Evolutionary conservation across 2,329 filamentous ascomycete genomes (phyloP).

Genomic region (Leptographium galeiforme): DNA sequence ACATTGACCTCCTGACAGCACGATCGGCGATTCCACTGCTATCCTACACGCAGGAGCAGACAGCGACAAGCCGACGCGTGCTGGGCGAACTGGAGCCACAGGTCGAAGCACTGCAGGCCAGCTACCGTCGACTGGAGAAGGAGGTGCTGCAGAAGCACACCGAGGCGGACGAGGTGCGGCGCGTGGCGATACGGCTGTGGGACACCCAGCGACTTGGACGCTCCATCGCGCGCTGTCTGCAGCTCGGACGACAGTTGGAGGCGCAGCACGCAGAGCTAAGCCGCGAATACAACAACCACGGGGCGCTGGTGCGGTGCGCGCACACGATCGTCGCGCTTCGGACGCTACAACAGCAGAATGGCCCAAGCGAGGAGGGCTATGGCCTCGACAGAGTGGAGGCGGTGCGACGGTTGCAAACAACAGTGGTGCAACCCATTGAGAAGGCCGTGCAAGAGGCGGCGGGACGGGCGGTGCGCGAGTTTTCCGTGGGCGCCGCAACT

Average conservation of each 20-base stretch:
- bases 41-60: slow-evolving; percentile 61
- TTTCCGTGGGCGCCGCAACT: slow-evolving; percentile 49
- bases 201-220: slow-evolving; percentile 66
- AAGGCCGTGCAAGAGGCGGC: slow-evolving; percentile 57
- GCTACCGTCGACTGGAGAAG: slow-evolving; percentile 72
- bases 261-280: slow-evolving; percentile 60
- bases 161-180: slow-evolving; percentile 67
- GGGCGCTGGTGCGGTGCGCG: slow-evolving; percentile 68
- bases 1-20: slow-evolving; percentile 82
- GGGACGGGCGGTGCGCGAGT: slow-evolving; percentile 71
- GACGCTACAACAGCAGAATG: slow-evolving; percentile 56
- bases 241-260: slow-evolving; percentile 75
- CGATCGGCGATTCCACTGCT: slow-evolving; percentile 72
- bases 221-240: slow-evolving; percentile 64
- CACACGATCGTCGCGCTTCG: slow-evolving; percentile 65
- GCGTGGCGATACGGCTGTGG: slow-evolving; percentile 66
- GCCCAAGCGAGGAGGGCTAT: slow-evolving; percentile 59
- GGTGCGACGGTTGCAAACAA: slow-evolving; percentile 53
- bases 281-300: slow-evolving; percentile 53
- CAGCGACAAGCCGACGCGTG: slow-evolving; percentile 57
- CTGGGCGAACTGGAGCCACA: slow-evolving; percentile 67
- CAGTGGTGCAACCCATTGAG: slow-evolving; percentile 60
- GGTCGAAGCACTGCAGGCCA: slow-evolving; percentile 66
- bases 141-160: slow-evolving; percentile 80
- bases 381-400: slow-evolving; percentile 63